Conservation (phyloP, 129 eudicot genomes). For the Centella asiatica region DNA sequence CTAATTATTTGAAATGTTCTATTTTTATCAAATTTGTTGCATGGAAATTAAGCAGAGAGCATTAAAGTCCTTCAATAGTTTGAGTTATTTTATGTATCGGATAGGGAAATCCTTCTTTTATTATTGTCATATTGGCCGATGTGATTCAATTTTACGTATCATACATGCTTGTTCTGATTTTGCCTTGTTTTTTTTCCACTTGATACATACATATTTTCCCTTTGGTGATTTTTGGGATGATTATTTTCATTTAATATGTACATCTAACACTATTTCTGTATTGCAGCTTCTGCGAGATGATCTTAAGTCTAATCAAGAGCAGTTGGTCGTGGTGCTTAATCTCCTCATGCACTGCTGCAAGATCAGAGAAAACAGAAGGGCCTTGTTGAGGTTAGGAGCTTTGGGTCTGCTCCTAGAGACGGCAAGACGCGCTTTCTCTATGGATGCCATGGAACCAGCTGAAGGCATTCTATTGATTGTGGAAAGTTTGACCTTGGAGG, state of each 20-base stretch:
- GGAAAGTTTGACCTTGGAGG: slow-evolving; percentile 86
- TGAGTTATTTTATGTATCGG: no score
- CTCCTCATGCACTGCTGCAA: slow-evolving; percentile 94
- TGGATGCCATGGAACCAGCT: slow-evolving; percentile 98
- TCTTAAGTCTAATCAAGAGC: slow-evolving; percentile 93
- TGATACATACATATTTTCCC: no score
- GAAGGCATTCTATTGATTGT: slow-evolving; percentile 96
- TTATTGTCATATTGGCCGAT: no score
- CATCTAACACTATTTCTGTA: slow-evolving; percentile 1
- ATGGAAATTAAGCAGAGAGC: no score
- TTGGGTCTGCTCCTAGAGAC: slow-evolving; percentile 82
- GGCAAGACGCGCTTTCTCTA: slow-evolving; percentile 91
- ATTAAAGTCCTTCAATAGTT: no score
- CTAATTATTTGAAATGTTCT: background rate
- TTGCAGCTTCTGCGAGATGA: slow-evolving; percentile 86
- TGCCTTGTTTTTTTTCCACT: no score
- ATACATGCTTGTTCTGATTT: no score
- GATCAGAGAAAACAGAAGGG: slow-evolving; percentile 88
- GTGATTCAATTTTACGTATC: no score
- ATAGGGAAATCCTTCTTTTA: no score
- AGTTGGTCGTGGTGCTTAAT: slow-evolving; percentile 76
- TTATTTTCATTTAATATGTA: background rate
- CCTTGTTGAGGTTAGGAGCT: slow-evolving; percentile 77
- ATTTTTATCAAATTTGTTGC: background rate
- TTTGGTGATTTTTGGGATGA: no score